Percentiles rank a stretch among this genome's conserved stretches.
Conservation (phyloP, 306 rosid genomes). For the Fragaria iinumae region DNA sequence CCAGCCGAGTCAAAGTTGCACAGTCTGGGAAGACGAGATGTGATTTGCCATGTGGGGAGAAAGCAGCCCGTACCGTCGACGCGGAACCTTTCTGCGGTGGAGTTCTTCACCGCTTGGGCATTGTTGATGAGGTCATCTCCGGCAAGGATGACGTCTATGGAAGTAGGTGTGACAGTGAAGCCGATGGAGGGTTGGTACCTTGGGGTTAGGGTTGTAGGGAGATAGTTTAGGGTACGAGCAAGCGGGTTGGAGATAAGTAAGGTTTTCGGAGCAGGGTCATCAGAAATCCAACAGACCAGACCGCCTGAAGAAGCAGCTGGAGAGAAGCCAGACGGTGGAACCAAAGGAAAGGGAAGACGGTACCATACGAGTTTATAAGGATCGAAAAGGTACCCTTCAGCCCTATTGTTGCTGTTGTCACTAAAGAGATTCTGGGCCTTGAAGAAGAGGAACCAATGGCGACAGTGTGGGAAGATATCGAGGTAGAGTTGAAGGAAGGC, state of each 20-base stretch:
- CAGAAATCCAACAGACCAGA: constrained; percentile 69
- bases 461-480: constrained; percentile 47
- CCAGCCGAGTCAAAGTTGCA: constrained; percentile 73
- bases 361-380: constrained; percentile 73
- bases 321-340: constrained; percentile 64
- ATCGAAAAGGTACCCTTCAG: constrained; percentile 74
- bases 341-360: constrained; percentile 50
- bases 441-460: constrained; percentile 85
- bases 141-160: constrained; percentile 65
- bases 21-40: constrained; percentile 64
- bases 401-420: constrained; percentile 13
- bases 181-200: constrained; percentile 87
- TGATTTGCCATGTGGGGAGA: constrained; percentile 75
- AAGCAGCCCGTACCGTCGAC: constrained; percentile 62
- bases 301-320: constrained; percentile 81
- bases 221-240: constrained; percentile 54
- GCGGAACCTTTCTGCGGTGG: constrained; percentile 73
- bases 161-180: constrained; percentile 47
- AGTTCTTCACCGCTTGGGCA: constrained; percentile 83
- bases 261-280: constrained; percentile 49
- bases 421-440: constrained; percentile 36
- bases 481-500: constrained; percentile 66
- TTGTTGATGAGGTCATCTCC: constrained; percentile 83
- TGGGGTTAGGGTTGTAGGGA: constrained; percentile 62
- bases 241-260: constrained; percentile 61